Evolutionary conservation across 2,329 filamentous ascomycete species (phyloP), one percentile per base, ranked within the genome.

Genomic region (Trichoderma gracile): DNA sequence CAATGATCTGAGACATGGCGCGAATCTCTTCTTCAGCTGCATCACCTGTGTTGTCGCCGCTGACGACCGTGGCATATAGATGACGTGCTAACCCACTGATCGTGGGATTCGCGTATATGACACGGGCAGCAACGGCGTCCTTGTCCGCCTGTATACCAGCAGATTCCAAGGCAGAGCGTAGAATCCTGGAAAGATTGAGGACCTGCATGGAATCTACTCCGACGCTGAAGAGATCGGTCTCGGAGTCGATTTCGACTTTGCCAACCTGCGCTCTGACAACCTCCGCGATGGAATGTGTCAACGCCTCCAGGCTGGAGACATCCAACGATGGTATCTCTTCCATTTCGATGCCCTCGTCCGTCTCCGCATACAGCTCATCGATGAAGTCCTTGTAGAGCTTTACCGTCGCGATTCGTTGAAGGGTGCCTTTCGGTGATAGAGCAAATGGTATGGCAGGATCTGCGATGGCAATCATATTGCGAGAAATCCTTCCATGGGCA

Each of bases 401-500:
- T 1, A 79, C 47, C 0, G 80, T 78, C 1, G 63, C 67, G 0
- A 72, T 68, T n/a, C 79, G 76, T 69, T 80, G 80, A 6, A 84
- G 68, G 0, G 79, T 80, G 1, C 80, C 80, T 68, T 84, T 84
- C 1, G 76, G 73, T 0, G 81, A 76, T 3, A 78, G 74, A 0
- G 73, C 69, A 60, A 84, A 81, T 0, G 81, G 80, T 67, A 78
- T 80, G 9, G 73, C 67, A 0, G 78, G 74, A 9, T 74, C 73
- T 0, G 80, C 72, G 4, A 84, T 21, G 0, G 69, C 67, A 27
- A 83, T 70, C 43, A 81, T 73, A 10, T 78, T 70, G 1, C 75
- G 75, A 1, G 72, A 73, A 27, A 84, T 79, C 33, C 77, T 79
- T 1, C 79, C 82, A 57, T 84, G 80, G 0, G 80, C 75, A 0